Base-by-base conservation (phyloP, 1,284 basidiomycete species). In the Fomitopsis palustris region DNA sequence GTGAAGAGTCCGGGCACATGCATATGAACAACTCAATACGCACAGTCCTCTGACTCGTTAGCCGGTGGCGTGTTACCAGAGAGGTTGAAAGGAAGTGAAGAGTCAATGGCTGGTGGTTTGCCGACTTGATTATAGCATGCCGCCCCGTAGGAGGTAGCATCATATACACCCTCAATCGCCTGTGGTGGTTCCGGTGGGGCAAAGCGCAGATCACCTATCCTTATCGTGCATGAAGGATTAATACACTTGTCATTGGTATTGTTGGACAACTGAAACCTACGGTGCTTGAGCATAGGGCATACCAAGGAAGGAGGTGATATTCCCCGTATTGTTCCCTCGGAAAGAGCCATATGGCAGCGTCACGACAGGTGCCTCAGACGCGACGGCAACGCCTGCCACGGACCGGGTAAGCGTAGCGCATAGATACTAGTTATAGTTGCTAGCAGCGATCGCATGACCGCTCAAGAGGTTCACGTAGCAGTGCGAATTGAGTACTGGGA, bases 41-140 rank as follows among this genome's bases (percentile, higher is more conserved):
- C 29, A 29, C 66, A 69, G 27, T 69, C 67, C 33, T 69, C 68
- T n/a, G 54, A 52, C 31, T 54, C 17, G 8, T 61, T 52, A 10
- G 57, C 42, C 7, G 52, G 37, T 7, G 29, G n/a, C 12, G 23
- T 27, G 17, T 17, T 9, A 2, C 23, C 6, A 14, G 47, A 31
- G 31, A 57, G 23, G 52, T 35, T 38, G 33, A 47, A 53, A 16
- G 23, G 37, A 4, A 51, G n/a, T 14, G 45, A 16, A 12, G 42
- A 42, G 25, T 37, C 45, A 21, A 27, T 42, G 33, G 42, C 49
- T 9, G 49, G 25, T 12, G 43, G 57, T 6, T 23, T 61, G 17
- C 75, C 55, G 0, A 67, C 65, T 62, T 83, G 82, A 57, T 85
- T 83, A 10, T 80, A 78, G 59, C 84, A 86, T 2, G 78, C 69